phyloP scores from a whole-genome alignment of 2,329 filamentous ascomycete species.

The Elsinoe batatas region DNA sequence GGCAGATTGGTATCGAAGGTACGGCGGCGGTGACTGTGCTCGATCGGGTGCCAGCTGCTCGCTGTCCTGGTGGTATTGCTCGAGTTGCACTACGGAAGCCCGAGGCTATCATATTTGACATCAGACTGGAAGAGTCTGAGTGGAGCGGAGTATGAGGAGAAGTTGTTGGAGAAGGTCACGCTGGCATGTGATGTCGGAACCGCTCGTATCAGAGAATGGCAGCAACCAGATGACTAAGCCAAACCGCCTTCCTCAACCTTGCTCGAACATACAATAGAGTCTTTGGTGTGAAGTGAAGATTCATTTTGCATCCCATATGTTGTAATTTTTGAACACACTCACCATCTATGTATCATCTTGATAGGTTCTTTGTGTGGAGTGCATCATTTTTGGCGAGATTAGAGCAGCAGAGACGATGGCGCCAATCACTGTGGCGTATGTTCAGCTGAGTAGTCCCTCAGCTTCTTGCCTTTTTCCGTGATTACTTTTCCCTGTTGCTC shows the following conservation, averaged over 20 bases:
- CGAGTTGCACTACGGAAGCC: constrained; percentile 10
- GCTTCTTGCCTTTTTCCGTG: no score
- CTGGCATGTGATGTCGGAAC: constrained; percentile 3
- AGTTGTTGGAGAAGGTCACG: background rate
- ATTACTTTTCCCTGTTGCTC: no score
- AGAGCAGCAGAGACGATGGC: no score
- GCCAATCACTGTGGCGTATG: no score
- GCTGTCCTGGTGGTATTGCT: constrained; percentile 8
- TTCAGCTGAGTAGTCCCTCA: no score
- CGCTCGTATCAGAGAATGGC: constrained; percentile 10
- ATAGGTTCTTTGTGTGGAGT: no score
- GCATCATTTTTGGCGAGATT: no score
- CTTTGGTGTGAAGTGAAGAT: no score
- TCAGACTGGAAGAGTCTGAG: background rate
- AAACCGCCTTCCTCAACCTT: background rate
- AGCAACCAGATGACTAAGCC: background rate
- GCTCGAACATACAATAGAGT: no score
- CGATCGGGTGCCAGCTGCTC: background rate
- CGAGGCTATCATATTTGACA: constrained; percentile 6
- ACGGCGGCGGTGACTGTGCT: constrained; percentile 2
- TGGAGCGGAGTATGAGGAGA: background rate
- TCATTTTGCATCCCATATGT: no score
- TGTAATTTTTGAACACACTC: no score
- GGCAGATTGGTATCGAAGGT: background rate
- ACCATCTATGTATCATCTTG: no score